A percentile compares a stretch with the other conserved stretches of the same genome.
Conservation (phyloP, 805 yeast genomes). For the Blastobotrys attinorum region DNA sequence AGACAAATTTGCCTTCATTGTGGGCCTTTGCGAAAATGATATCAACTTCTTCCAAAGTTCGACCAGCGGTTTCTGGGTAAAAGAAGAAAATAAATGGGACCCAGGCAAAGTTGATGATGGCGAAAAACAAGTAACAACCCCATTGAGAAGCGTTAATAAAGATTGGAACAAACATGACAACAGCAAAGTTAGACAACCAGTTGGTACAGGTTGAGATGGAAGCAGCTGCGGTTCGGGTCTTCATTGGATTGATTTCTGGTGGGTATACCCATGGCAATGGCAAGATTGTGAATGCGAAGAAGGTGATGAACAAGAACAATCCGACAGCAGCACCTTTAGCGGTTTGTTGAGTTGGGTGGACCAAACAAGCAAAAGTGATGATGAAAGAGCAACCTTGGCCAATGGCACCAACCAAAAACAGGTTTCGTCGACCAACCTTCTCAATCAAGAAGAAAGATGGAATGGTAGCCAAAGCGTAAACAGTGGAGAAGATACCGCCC, state of each 20-base stretch:
- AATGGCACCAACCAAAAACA: conserved; percentile 42
- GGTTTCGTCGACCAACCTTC: conserved; percentile 54
- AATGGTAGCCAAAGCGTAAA: conserved; percentile 18
- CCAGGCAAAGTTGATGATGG: conserved; percentile 50
- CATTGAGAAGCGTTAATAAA: conserved; percentile 39
- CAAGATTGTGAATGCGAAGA: conserved; percentile 20
- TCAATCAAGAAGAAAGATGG: conserved; percentile 32
- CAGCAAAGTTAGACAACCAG: conserved; percentile 58
- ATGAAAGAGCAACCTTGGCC: conserved; percentile 37
- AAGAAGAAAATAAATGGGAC: conserved; percentile 56
- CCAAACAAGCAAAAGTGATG: conserved; percentile 17
- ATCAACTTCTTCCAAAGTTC: conserved; percentile 69
- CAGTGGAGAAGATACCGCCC: conserved; percentile 19
- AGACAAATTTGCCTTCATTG: conserved; percentile 49
- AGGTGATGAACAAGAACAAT: conserved; percentile 17
- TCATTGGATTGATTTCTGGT: conserved; percentile 20
- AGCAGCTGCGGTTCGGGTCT: conserved; percentile 33
- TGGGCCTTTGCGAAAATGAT: conserved; percentile 48
- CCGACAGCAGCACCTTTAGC: conserved; percentile 21
- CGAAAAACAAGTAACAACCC: conserved; percentile 66
- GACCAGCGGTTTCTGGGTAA: conserved; percentile 73
- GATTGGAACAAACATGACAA: conserved; percentile 61
- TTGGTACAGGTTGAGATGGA: conserved; percentile 58
- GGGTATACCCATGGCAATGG: conserved; percentile 22
- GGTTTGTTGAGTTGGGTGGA: conserved; percentile 11